A percentile compares a stretch with the other conserved stretches of the same genome.
Conservation (phyloP, 139 green algal genomes). For the Diplosphaera chodatii region DNA sequence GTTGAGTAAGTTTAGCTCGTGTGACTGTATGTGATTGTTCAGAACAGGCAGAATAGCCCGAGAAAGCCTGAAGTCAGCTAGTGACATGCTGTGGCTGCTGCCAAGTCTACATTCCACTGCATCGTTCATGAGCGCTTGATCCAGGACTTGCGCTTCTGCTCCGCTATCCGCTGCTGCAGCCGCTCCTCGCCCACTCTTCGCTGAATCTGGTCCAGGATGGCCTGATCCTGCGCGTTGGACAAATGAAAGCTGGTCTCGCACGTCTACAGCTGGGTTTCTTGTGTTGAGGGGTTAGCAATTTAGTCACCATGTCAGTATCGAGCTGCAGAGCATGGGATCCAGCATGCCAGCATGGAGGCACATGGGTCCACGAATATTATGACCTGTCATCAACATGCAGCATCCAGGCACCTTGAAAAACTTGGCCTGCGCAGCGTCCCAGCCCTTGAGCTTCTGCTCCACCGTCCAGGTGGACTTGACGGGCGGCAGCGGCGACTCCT, state of each 20-base stretch:
- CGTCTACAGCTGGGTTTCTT: too few relatives aligned
- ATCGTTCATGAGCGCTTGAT: background rate
- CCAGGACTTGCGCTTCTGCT: background rate
- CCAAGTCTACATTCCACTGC: too few relatives aligned
- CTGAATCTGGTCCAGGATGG: conserved; percentile 64
- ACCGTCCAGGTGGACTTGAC: conserved; percentile 59
- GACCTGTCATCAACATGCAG: conserved; percentile 11
- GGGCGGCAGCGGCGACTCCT: conserved; percentile 19
- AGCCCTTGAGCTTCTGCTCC: conserved; percentile 65
- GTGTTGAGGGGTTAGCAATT: too few relatives aligned
- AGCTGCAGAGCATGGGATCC: too few relatives aligned
- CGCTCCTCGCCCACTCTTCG: conserved; percentile 34
- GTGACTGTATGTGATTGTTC: too few relatives aligned
- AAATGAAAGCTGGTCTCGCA: background rate
- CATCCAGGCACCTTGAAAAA: conserved; percentile 46
- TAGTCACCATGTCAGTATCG: too few relatives aligned
- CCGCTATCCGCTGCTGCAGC: conserved; percentile 15
- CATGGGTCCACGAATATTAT: conserved; percentile 27
- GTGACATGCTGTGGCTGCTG: too few relatives aligned
- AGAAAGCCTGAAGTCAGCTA: background rate
- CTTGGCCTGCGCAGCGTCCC: conserved; percentile 41
- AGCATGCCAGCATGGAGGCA: too few relatives aligned
- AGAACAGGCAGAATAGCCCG: background rate
- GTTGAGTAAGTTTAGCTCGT: too few relatives aligned
- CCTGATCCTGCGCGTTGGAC: conserved; percentile 14